Evolutionary conservation across 331 rosid species (phyloP).

Genomic region (Pyrus hybrid): DNA sequence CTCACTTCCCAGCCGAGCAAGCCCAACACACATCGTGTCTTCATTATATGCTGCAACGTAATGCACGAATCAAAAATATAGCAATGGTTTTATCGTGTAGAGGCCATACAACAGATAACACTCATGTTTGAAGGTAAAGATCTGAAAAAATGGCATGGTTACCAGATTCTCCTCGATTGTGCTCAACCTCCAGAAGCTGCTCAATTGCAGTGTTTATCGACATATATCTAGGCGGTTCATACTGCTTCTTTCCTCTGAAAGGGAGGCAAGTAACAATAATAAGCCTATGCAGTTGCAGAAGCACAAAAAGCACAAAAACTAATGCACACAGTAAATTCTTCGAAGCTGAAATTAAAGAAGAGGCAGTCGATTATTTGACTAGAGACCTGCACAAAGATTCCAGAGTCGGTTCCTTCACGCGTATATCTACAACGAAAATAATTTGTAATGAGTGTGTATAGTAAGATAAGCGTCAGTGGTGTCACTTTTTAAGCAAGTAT

Average conservation of each 20-base stretch:
- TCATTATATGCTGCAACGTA: constrained; percentile 49
- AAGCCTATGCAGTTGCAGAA: background rate
- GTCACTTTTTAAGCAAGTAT: background rate
- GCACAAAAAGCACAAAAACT: background rate
- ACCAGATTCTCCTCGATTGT: constrained; percentile 57
- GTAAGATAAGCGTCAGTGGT: background rate
- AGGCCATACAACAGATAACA: background rate
- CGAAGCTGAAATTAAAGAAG: background rate
- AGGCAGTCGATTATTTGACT: background rate
- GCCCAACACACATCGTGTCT: constrained; percentile 73
- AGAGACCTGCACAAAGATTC: constrained; percentile 78
- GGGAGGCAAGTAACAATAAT: background rate
- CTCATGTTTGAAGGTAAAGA: background rate
- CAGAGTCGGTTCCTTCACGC: constrained; percentile 85
- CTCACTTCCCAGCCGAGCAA: constrained; percentile 87
- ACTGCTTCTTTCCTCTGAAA: constrained; percentile 72
- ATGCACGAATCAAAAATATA: background rate
- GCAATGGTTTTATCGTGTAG: background rate
- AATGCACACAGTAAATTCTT: background rate
- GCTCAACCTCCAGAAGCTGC: constrained; percentile 82
- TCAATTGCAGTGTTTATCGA: constrained; percentile 73
- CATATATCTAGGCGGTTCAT: constrained; percentile 91
- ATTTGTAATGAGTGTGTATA: background rate
- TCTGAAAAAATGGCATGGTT: constrained; percentile 1
- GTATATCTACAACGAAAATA: constrained; percentile 48